Conservation (phyloP, 2,329 filamentous ascomycete genomes). For the Colletotrichum lentis region DNA sequence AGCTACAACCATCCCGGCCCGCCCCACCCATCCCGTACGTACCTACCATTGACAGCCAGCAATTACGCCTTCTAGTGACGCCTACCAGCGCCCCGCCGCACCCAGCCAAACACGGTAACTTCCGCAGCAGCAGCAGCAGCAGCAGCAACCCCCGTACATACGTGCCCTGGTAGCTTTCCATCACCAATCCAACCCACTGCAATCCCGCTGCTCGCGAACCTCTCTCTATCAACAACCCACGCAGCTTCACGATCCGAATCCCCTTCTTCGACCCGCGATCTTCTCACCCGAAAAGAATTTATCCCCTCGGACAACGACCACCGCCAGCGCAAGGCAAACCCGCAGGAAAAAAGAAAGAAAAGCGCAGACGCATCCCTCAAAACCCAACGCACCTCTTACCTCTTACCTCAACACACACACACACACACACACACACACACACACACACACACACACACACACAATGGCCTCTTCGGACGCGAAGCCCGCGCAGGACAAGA, state of each 20-base stretch:
- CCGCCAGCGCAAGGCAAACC: neutral
- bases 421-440: too few species aligned
- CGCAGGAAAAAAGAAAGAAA: neutral
- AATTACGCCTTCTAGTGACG: conserved; percentile 23
- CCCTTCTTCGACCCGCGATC: neutral
- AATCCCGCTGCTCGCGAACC: neutral
- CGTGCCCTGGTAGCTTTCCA: conserved; percentile 10
- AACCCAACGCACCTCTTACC: conserved; percentile 7
- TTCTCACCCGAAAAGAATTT: neutral
- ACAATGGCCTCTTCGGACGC: conserved; percentile 44
- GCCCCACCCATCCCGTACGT: neutral
- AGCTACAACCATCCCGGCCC: conserved; percentile 10
- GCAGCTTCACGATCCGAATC: neutral
- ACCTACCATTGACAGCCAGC: conserved; percentile 5
- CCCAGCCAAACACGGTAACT: conserved; percentile 25
- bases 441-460: conserved; percentile 16
- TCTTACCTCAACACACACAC: too few species aligned
- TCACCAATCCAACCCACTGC: conserved; percentile 15
- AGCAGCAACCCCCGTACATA: neutral
- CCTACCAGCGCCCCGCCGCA: conserved; percentile 2
- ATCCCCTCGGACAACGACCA: neutral
- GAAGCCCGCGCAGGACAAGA: conserved; percentile 46
- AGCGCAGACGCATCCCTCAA: neutral
- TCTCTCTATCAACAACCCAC: neutral
- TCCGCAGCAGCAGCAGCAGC: conserved; percentile 9